These are phyloP conservation scores for Nakazawaea wickerhamii DNA, from an alignment of 805 yeast genomes.

Conservation along the genomic window DNA sequence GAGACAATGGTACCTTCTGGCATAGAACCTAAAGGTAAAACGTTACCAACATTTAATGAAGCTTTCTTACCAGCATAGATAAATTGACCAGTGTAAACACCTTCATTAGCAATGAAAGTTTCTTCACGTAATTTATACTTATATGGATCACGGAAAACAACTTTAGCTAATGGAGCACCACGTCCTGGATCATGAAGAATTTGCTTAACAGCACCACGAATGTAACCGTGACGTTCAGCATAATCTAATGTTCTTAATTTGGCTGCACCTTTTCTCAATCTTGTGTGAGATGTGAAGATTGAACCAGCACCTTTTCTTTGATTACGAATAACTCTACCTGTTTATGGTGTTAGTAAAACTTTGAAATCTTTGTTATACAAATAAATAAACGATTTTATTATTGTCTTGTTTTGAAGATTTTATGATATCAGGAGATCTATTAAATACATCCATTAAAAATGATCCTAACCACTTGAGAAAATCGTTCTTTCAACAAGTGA, in stretches of 20 bases:
- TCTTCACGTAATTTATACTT: constrained; percentile 96
- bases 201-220: constrained; percentile 98
- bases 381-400: too few species aligned
- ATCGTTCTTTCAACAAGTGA: too few species aligned
- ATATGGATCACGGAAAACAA: constrained; percentile 99
- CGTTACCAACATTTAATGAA: constrained; percentile 93
- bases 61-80: constrained; percentile 99
- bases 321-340: constrained; percentile 99
- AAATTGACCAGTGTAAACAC: constrained; percentile 99
- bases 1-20: constrained; percentile 50
- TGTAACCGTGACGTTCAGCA: constrained; percentile 99
- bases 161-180: constrained; percentile 99
- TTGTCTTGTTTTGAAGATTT: background rate
- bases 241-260: constrained; percentile 98
- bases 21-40: constrained; percentile 92
- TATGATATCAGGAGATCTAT: background rate
- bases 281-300: constrained; percentile 99
- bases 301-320: constrained; percentile 99
- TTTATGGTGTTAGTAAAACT: constrained; percentile 1
- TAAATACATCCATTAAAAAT: too few species aligned
- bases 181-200: constrained; percentile 99
- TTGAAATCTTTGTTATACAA: background rate
- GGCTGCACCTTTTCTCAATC: constrained; percentile 99
- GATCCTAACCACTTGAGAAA: too few species aligned
- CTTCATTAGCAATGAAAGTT: constrained; percentile 98